phyloP scores from a whole-genome alignment of 2,329 filamentous ascomycete genomes.

The Leptographium radiaticola region DNA sequence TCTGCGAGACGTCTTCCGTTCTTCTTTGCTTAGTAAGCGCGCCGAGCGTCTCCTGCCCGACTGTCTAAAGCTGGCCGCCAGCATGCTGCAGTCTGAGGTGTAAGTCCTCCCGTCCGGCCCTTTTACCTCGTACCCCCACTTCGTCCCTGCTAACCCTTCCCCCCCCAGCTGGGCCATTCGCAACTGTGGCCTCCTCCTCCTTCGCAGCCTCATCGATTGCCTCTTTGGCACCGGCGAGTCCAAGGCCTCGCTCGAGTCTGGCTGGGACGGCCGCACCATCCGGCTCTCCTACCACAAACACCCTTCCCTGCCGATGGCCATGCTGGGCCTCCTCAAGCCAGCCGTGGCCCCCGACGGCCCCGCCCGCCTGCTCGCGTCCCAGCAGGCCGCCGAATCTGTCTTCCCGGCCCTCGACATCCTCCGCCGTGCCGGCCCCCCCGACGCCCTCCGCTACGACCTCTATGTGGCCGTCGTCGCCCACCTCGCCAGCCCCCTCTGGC shows the following conservation, averaged over 20 bases:
- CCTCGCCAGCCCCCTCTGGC: constrained; percentile 60
- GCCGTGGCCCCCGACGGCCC: not conserved
- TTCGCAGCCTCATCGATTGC: constrained; percentile 71
- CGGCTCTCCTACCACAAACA: constrained; percentile 60
- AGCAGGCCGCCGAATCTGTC: constrained; percentile 47
- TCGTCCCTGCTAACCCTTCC: constrained; percentile 30
- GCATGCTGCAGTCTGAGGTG: constrained; percentile 66
- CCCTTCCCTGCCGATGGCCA: constrained; percentile 47
- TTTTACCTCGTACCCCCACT: not conserved
- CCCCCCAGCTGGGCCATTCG: constrained; percentile 65
- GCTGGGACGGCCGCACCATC: constrained; percentile 51
- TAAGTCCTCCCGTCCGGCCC: constrained; percentile 28
- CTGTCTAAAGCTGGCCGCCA: constrained; percentile 66
- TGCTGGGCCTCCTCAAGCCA: constrained; percentile 45
- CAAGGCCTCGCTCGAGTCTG: constrained; percentile 46
- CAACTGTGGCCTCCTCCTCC: constrained; percentile 82
- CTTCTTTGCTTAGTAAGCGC: constrained; percentile 57
- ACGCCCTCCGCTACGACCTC: constrained; percentile 39
- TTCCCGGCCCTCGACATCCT: constrained; percentile 77
- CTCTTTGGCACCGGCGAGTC: constrained; percentile 65
- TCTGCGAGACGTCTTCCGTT: constrained; percentile 82
- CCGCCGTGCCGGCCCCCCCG: constrained; percentile 55
- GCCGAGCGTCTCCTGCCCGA: constrained; percentile 63
- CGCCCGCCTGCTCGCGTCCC: constrained; percentile 3
- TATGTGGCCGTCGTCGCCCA: constrained; percentile 46